Evolutionary conservation across 2,329 filamentous ascomycete species (phyloP).

Genomic region (Colletotrichum tamarilloi): DNA sequence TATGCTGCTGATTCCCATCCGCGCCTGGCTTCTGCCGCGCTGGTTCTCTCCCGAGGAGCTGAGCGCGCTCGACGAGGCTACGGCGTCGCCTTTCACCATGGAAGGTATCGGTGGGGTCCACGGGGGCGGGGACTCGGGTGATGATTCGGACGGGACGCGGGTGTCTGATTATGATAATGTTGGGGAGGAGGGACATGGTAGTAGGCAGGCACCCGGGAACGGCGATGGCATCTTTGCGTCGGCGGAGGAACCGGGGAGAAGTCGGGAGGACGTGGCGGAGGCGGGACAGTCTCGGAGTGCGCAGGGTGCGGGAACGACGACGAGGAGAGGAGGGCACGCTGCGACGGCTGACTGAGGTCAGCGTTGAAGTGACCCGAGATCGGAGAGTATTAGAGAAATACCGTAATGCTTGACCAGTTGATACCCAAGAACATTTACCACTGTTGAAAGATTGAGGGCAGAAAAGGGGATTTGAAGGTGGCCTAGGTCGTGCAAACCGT

Average conservation of each 20-base stretch:
- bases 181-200: slow-evolving; percentile 31
- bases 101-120: slow-evolving; percentile 77
- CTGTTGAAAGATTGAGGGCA: too few relatives aligned
- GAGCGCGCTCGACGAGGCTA: slow-evolving; percentile 74
- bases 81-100: slow-evolving; percentile 81
- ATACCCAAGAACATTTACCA: too few relatives aligned
- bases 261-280: slow-evolving; percentile 49
- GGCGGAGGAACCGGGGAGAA: slow-evolving; percentile 43
- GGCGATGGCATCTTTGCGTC: slow-evolving; percentile 42
- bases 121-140: slow-evolving; percentile 48
- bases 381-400: background rate
- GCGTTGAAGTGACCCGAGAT: background rate
- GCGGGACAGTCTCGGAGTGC: slow-evolving; percentile 37
- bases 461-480: too few relatives aligned
- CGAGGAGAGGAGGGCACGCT: slow-evolving; percentile 3
- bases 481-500: too few relatives aligned
- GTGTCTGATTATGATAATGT: slow-evolving; percentile 22
- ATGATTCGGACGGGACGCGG: slow-evolving; percentile 28
- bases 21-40: slow-evolving; percentile 71
- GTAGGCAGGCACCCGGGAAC: slow-evolving; percentile 25
- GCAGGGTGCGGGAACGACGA: background rate
- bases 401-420: background rate
- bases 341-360: background rate
- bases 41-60: slow-evolving; percentile 72
- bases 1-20: slow-evolving; percentile 73